Evolutionary conservation across 1,284 basidiomycete species (phyloP), one percentile per base, ranked within the genome.

Genomic region (Limonomyces culmigenus): DNA sequence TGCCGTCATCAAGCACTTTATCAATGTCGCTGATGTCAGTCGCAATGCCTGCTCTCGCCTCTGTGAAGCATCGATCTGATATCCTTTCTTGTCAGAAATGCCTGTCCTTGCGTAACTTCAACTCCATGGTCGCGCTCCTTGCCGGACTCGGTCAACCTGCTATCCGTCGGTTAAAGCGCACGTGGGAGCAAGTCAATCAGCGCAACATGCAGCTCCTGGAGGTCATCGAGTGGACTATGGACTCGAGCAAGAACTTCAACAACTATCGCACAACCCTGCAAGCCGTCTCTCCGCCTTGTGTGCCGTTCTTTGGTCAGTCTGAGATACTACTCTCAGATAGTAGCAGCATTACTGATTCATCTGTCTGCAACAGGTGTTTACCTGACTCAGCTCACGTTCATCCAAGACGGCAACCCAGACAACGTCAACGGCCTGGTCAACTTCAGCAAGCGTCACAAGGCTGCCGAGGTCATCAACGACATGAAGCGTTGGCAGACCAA

Each of bases 401-500:
- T 96, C 52, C 89, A 96, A 54, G 95, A 98, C 50, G 95, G 93
- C n/a, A 92, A 92, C 51, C 81, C 86, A 38, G 88, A 98, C 59
- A 74, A 73, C 40, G 59, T 87, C 4, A 70, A 75, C 16, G 80
- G 76, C 19, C 64, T 96, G 45, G 80, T 98, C 61, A 97, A 99
- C 59, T 98, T 98, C 60, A 76, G 80, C 51, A 98, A 99, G 57
- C 77, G 92, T 6, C 78, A 86, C 48, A 87, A 87, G 54, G 79
- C 88, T 0, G 89, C 89, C 6, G 91, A 96, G 50, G 83, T 97
- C 44, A 88, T 99, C 46, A 74, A 83, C 41, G 92, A 98, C 53
- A 96, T 98, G 51, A 86, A 93, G 50, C 79, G 88, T 29, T 96
- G 92, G 73, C 95, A 99, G 55, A 69, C 77, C 8, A 77, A 77